Percentiles rank a stretch among this genome's conserved stretches.
These are phyloP conservation scores for Diatrype stigma DNA, from an alignment of 2,329 filamentous ascomycete genomes.

Conservation along the genomic window DNA sequence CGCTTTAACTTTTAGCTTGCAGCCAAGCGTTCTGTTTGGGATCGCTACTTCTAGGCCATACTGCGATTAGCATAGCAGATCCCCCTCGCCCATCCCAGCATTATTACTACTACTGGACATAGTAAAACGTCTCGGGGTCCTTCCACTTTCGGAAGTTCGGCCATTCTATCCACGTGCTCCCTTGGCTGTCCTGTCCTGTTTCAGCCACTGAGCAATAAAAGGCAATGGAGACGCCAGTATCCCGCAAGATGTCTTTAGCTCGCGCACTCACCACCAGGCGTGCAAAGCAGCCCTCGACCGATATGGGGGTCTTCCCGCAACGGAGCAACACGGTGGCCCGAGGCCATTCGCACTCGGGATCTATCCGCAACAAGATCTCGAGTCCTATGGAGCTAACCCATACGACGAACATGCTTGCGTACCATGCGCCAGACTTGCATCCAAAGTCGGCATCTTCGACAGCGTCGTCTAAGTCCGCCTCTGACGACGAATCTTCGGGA, in stretches of 20 bases:
- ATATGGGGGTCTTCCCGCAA: constrained; percentile 35
- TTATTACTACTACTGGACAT: background rate
- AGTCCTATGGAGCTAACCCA: constrained; percentile 81
- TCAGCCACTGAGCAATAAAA: background rate
- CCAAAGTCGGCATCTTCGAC: constrained; percentile 43
- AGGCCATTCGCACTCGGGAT: constrained; percentile 38
- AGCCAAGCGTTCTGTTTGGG: background rate
- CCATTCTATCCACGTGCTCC: background rate
- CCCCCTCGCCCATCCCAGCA: background rate
- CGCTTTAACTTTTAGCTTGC: background rate
- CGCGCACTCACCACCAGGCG: constrained; percentile 70
- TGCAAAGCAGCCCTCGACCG: constrained; percentile 51
- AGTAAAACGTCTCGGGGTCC: background rate
- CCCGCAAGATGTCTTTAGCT: constrained; percentile 54
- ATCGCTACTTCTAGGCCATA: background rate
- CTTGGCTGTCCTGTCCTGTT: background rate
- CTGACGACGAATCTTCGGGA: constrained; percentile 70
- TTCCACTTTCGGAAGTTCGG: constrained; percentile 1
- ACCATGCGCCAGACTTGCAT: constrained; percentile 83
- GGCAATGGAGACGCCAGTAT: background rate
- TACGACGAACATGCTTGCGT: constrained; percentile 93
- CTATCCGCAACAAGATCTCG: constrained; percentile 73
- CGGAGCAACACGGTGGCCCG: constrained; percentile 46
- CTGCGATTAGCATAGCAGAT: background rate
- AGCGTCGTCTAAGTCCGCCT: constrained; percentile 48